Conservation (phyloP, 345 rosid species). For the Salix caprea region DNA sequence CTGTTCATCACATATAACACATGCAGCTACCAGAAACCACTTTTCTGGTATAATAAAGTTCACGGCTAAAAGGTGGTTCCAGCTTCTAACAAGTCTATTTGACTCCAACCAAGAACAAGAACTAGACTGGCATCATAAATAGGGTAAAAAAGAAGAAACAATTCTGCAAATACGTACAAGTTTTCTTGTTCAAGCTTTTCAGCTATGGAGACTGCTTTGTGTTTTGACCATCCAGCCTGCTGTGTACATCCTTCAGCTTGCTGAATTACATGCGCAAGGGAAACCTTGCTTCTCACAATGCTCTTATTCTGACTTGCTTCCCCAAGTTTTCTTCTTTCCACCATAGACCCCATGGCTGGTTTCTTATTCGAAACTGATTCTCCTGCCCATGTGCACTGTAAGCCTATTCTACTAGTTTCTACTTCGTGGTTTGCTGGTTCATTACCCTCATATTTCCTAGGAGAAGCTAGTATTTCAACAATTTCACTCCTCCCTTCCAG, state of each 20-base stretch:
- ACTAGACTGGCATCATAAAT: not conserved
- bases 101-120: not conserved
- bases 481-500: constrained; percentile 59
- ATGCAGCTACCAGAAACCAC: not conserved
- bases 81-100: not conserved
- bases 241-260: constrained; percentile 79
- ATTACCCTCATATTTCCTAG: constrained; percentile 29
- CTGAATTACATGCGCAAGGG: constrained; percentile 80
- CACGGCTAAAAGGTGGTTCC: not conserved
- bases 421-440: constrained; percentile 24
- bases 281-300: constrained; percentile 87
- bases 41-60: not conserved
- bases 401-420: constrained; percentile 30
- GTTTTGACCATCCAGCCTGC: constrained; percentile 72
- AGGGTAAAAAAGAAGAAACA: not conserved
- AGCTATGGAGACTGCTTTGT: constrained; percentile 78
- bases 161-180: constrained; percentile 49
- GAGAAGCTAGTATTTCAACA: constrained; percentile 57
- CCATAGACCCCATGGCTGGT: constrained; percentile 14
- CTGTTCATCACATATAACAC: not conserved
- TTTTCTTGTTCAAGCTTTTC: constrained; percentile 96
- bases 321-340: constrained; percentile 44
- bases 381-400: constrained; percentile 22
- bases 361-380: constrained; percentile 28
- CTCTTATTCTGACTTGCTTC: constrained; percentile 59